These are phyloP conservation scores for Microcera coccophila DNA, from an alignment of 2,329 filamentous ascomycete species.

Conservation along the genomic window DNA sequence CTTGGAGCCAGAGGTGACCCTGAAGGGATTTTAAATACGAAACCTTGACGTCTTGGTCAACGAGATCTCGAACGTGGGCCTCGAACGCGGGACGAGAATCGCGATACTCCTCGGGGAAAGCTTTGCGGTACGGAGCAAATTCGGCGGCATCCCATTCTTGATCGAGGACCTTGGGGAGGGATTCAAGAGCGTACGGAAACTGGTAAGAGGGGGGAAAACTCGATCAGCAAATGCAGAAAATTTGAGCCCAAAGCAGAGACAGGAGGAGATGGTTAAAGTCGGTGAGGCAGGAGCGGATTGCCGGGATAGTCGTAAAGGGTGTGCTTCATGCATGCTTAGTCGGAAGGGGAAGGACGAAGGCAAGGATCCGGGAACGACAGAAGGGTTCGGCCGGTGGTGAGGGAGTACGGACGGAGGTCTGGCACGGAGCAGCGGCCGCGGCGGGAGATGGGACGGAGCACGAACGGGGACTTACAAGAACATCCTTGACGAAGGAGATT, in stretches of 20 bases:
- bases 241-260: neutral
- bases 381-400: constrained; percentile 18
- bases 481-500: constrained; percentile 80
- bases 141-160: constrained; percentile 62
- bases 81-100: constrained; percentile 56
- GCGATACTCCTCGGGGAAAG: constrained; percentile 65
- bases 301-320: neutral
- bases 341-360: constrained; percentile 7
- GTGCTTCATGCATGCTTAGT: constrained; percentile 19
- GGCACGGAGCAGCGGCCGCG: constrained; percentile 21
- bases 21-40: constrained; percentile 76
- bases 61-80: constrained; percentile 66
- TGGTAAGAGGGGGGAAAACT: constrained; percentile 32
- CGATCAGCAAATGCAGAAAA: constrained; percentile 9
- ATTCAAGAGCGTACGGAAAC: constrained; percentile 73
- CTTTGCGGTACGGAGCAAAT: constrained; percentile 65
- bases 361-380: constrained; percentile 10
- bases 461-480: constrained; percentile 59
- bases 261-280: constrained; percentile 20
- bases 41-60: constrained; percentile 68
- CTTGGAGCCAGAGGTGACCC: constrained; percentile 72
- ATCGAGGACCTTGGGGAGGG: constrained; percentile 60
- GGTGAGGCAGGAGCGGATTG: constrained; percentile 20
- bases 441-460: constrained; percentile 11
- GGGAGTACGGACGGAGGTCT: constrained; percentile 17